phyloP scores from a whole-genome alignment of 208 protist genomes.

The Porcisia deanei region DNA sequence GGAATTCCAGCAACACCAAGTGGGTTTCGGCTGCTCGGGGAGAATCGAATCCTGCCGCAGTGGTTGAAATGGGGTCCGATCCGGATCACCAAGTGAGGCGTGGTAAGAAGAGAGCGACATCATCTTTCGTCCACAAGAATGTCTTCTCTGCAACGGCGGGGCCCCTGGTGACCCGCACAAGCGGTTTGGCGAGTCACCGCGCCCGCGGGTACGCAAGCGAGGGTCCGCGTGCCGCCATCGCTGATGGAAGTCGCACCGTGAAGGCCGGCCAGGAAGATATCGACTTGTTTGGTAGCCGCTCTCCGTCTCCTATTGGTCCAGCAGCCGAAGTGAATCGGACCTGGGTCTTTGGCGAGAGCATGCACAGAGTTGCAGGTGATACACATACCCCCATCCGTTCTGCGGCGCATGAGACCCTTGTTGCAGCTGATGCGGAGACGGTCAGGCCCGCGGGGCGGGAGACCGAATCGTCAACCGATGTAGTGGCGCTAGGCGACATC shows the following conservation, averaged over 20 bases:
- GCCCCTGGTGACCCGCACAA: not conserved
- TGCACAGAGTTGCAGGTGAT: not conserved
- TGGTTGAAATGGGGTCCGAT: not conserved
- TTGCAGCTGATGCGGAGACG: not conserved
- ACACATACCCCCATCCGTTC: slow-evolving; percentile 1
- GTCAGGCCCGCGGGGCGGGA: not conserved
- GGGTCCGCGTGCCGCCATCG: not conserved
- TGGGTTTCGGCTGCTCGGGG: not conserved
- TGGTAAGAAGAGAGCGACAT: not conserved
- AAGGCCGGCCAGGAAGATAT: not conserved
- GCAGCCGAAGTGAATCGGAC: slow-evolving; percentile 3
- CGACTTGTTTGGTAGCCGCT: slow-evolving; percentile 4
- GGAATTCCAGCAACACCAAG: not conserved
- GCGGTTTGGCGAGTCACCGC: not conserved
- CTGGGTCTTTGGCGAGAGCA: not conserved
- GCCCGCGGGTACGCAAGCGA: not conserved
- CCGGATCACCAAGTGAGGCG: not conserved
- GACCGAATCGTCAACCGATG: slow-evolving; percentile 29
- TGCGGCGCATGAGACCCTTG: not conserved
- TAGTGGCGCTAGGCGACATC: slow-evolving; percentile 24
- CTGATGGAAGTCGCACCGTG: not conserved
- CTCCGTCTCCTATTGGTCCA: slow-evolving; percentile 10
- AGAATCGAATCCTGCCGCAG: not conserved
- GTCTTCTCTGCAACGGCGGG: not conserved
- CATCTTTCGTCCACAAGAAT: not conserved